phyloP scores from a whole-genome alignment of 83 land plant genomes.

The Picea engelmannii region DNA sequence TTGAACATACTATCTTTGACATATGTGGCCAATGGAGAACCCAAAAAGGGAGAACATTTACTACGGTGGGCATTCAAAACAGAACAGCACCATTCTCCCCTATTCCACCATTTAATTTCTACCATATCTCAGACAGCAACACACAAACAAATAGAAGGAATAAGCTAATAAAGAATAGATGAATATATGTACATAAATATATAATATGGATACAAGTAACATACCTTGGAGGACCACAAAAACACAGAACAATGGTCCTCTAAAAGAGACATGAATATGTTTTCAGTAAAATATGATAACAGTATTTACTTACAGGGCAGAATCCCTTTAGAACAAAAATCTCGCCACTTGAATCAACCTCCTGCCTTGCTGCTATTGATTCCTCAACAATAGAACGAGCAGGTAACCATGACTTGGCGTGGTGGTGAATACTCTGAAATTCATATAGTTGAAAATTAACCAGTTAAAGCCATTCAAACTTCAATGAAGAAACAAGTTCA shows the following conservation, averaged over 20 bases:
- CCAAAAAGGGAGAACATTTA: no score
- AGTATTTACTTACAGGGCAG: slow-evolving; percentile 82
- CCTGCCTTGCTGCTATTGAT: slow-evolving; percentile 55
- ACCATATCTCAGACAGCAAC: background rate
- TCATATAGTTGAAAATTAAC: no score
- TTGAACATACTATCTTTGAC: no score
- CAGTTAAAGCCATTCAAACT: no score
- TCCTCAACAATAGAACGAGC: slow-evolving; percentile 81
- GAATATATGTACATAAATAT: background rate
- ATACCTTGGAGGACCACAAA: background rate
- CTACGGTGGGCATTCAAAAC: no score
- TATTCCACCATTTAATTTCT: no score
- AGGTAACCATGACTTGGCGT: slow-evolving; percentile 89
- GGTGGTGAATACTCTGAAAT: slow-evolving; percentile 62
- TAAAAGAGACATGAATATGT: background rate
- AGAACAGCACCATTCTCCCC: no score
- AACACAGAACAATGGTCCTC: background rate
- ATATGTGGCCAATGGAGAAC: no score
- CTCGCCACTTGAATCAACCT: slow-evolving; percentile 79
- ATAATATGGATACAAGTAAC: slow-evolving; percentile 7
- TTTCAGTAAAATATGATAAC: background rate
- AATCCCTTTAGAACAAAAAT: slow-evolving; percentile 67
- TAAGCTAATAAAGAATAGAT: background rate
- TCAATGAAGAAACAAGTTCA: no score
- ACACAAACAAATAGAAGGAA: background rate